Evolutionary conservation across 2,329 filamentous ascomycete genomes (phyloP).

Genomic region (Fusarium haematococcum): DNA sequence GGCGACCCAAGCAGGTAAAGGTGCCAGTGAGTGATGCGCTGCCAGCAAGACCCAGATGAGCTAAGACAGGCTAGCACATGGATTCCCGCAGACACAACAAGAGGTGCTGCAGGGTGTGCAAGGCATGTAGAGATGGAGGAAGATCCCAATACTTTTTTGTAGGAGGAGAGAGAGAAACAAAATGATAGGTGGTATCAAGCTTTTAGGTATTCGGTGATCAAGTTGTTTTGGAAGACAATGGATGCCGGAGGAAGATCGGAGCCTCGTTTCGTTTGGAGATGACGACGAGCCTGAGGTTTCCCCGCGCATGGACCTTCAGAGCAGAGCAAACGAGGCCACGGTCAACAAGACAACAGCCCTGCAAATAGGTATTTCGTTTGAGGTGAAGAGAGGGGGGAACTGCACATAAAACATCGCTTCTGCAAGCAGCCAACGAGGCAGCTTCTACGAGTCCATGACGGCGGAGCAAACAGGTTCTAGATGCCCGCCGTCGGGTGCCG

Average conservation of each 20-base stretch:
- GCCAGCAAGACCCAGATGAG: slow-evolving; percentile 16
- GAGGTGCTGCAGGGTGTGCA: background rate
- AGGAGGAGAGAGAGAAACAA: background rate
- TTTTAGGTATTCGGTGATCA: slow-evolving; percentile 2
- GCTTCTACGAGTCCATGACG: slow-evolving; percentile 15
- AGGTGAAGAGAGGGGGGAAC: slow-evolving; percentile 17
- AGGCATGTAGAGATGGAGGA: background rate
- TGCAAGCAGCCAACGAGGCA: slow-evolving; percentile 7
- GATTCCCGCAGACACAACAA: background rate
- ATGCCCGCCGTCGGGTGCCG: background rate
- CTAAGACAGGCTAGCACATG: slow-evolving; percentile 9
- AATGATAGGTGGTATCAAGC: background rate
- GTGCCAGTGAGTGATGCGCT: slow-evolving; percentile 29
- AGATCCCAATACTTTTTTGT: background rate
- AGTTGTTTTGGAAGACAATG: slow-evolving; percentile 34
- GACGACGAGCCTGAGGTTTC: slow-evolving; percentile 19
- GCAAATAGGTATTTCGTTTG: background rate
- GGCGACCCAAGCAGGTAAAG: slow-evolving; percentile 23
- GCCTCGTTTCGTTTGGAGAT: slow-evolving; percentile 6
- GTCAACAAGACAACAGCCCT: background rate
- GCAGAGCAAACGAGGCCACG: background rate
- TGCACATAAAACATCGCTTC: background rate
- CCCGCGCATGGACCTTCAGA: slow-evolving; percentile 8
- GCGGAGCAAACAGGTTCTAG: slow-evolving; percentile 1
- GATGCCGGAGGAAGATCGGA: slow-evolving; percentile 41